Conservation (phyloP, 192 early-diverging fungal genomes). For the Coemansia sp. region DNA sequence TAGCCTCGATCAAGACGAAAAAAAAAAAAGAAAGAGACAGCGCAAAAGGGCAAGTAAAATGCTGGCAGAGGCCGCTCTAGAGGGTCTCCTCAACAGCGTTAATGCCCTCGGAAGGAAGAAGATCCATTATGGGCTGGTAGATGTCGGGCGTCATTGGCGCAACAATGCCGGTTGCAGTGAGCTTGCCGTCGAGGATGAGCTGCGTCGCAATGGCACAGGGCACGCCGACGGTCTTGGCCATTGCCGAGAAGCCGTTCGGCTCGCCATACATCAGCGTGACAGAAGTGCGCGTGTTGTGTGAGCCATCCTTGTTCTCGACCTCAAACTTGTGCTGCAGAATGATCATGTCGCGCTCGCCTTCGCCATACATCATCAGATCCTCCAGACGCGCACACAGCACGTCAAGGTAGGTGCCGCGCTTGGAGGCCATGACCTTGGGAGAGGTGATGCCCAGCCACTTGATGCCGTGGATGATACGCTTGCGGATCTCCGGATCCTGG, state of each 20-base stretch:
- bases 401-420: conserved; percentile 80
- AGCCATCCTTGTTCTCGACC: conserved; percentile 85
- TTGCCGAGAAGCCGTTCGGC: conserved; percentile 84
- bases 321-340: conserved; percentile 98
- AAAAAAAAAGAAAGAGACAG: not conserved
- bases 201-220: conserved; percentile 96
- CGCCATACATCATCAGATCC: conserved; percentile 93
- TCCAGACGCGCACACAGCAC: conserved; percentile 95
- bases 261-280: conserved; percentile 93
- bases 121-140: conserved; percentile 86
- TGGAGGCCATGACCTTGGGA: conserved; percentile 59
- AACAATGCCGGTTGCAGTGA: conserved; percentile 81
- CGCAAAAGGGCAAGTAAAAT: conserved; percentile 1
- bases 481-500: conserved; percentile 58
- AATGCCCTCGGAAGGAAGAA: conserved; percentile 88
- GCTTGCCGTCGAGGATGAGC: conserved; percentile 85
- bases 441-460: conserved; percentile 90
- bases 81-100: conserved; percentile 73
- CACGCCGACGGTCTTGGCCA: conserved; percentile 97
- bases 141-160: conserved; percentile 90
- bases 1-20: not conserved
- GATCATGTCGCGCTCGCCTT: conserved; percentile 94
- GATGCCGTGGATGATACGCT: conserved; percentile 71
- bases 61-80: not conserved
- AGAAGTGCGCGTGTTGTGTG: conserved; percentile 85